Conservation (phyloP, 2,329 filamentous ascomycete genomes). For the Stagonosporopsis tanaceti region DNA sequence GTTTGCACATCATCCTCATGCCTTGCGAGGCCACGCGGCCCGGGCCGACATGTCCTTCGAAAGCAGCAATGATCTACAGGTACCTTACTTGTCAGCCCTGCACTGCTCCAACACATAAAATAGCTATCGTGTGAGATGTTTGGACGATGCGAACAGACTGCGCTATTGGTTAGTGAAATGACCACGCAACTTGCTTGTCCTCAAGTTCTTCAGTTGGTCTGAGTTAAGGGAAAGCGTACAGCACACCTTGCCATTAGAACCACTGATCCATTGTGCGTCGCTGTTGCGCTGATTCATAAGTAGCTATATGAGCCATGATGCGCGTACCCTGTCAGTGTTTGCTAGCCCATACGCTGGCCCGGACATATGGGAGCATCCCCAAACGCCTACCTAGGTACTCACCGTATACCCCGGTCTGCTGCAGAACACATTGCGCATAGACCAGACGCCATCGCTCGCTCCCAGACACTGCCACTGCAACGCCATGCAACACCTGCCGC, state of each 20-base stretch:
- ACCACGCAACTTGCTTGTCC: too few relatives aligned
- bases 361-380: background rate
- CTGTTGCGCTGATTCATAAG: too few relatives aligned
- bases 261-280: too few relatives aligned
- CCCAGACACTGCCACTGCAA: background rate
- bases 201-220: too few relatives aligned
- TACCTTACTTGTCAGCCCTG: conserved; percentile 1
- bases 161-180: too few relatives aligned
- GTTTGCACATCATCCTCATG: background rate
- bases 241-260: too few relatives aligned
- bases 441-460: background rate
- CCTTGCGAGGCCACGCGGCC: background rate
- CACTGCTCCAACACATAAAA: background rate
- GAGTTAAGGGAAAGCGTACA: too few relatives aligned
- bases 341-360: too few relatives aligned
- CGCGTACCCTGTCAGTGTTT: too few relatives aligned
- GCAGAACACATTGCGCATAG: background rate
- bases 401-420: background rate
- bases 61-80: conserved; percentile 15
- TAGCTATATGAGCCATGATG: too few relatives aligned
- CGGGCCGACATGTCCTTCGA: conserved; percentile 4
- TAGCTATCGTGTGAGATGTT: too few relatives aligned
- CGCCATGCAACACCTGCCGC: background rate
- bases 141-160: too few relatives aligned
- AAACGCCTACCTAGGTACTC: background rate